These are phyloP conservation scores for Pseudocercospora fuligena DNA, from an alignment of 2,329 filamentous ascomycete species.

Conservation along the genomic window DNA sequence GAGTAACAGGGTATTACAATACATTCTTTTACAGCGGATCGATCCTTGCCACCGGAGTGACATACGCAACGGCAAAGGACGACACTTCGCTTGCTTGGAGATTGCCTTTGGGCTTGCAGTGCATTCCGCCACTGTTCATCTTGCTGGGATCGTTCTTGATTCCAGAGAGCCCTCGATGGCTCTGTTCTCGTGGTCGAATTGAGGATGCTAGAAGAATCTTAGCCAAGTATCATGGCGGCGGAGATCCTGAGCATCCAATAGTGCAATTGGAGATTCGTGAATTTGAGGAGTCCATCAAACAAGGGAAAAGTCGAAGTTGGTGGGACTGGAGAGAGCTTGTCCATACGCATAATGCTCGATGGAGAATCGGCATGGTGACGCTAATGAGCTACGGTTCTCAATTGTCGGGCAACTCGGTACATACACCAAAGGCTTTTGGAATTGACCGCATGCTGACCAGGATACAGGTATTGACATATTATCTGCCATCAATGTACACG, in stretches of 20 bases:
- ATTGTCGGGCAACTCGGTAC: slow-evolving; percentile 15
- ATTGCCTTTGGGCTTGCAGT: slow-evolving; percentile 30
- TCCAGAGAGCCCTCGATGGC: slow-evolving; percentile 25
- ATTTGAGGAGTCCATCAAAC: slow-evolving; percentile 22
- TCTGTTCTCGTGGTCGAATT: slow-evolving; percentile 21
- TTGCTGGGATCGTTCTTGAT: slow-evolving; percentile 20
- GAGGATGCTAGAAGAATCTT: slow-evolving; percentile 25
- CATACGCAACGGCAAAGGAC: slow-evolving; percentile 29
- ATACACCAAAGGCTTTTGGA: background rate
- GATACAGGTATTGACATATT: slow-evolving; percentile 10
- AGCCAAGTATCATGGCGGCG: slow-evolving; percentile 23
- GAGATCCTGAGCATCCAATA: slow-evolving; percentile 18
- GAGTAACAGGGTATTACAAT: slow-evolving; percentile 25
- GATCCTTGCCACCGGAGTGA: slow-evolving; percentile 30
- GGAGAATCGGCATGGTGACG: slow-evolving; percentile 17
- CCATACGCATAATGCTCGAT: slow-evolving; percentile 16
- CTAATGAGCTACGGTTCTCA: slow-evolving; percentile 20
- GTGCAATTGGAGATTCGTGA: slow-evolving; percentile 22
- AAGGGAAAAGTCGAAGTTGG: slow-evolving; percentile 18
- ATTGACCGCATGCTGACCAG: background rate
- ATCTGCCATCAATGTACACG: slow-evolving; percentile 17
- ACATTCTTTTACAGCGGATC: slow-evolving; percentile 19
- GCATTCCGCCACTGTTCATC: slow-evolving; percentile 26
- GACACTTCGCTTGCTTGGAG: slow-evolving; percentile 29
- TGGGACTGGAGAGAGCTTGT: slow-evolving; percentile 21